These are phyloP conservation scores for Monosporascus ibericus DNA, from an alignment of 2,329 filamentous ascomycete genomes.

Conservation along the genomic window DNA sequence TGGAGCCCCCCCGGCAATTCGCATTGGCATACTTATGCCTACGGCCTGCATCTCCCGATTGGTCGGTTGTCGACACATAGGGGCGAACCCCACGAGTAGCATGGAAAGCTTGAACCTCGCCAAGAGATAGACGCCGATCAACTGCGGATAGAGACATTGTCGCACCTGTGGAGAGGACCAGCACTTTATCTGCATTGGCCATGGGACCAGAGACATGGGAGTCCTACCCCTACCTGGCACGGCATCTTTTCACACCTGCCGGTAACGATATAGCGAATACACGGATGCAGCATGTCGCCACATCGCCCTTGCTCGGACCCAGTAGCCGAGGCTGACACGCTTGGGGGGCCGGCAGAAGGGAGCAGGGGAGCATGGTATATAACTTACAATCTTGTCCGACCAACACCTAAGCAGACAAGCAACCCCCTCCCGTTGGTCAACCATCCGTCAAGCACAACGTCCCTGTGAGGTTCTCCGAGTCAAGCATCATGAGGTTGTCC, in stretches of 20 bases:
- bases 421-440: not conserved
- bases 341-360: not conserved
- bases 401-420: not conserved
- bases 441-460: not conserved
- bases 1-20: not conserved
- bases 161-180: not conserved
- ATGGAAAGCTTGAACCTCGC: not conserved
- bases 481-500: constrained; percentile 21
- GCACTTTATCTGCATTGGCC: not conserved
- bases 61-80: not conserved
- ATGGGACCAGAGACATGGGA: not conserved
- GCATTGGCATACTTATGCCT: not conserved
- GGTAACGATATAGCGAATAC: not conserved
- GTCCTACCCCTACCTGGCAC: not conserved
- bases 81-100: not conserved
- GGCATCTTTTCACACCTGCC: not conserved
- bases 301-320: not conserved
- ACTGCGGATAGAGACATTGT: not conserved
- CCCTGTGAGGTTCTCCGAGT: not conserved
- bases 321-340: not conserved
- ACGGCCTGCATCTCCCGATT: not conserved
- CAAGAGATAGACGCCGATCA: not conserved
- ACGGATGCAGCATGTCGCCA: not conserved
- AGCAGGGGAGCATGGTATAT: not conserved
- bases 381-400: not conserved